A percentile compares a stretch with the other conserved stretches of the same genome.
Evolutionary conservation across 2,329 filamentous ascomycete species (phyloP).

Genomic region (Fusarium buharicum): DNA sequence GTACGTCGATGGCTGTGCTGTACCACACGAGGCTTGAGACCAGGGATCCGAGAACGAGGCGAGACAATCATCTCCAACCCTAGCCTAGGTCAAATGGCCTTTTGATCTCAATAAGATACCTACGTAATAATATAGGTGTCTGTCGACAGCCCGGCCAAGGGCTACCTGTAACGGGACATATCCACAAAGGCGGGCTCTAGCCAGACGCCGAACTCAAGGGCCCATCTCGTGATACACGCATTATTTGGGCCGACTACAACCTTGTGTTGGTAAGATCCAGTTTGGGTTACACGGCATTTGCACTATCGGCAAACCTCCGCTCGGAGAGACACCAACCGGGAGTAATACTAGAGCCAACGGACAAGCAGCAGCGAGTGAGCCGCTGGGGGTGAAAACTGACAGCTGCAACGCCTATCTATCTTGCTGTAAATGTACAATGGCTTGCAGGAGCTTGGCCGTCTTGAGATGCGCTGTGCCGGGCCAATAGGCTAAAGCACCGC

Average conservation of each 20-base stretch:
- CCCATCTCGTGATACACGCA: neutral
- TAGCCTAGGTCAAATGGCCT: neutral
- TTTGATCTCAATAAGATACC: neutral
- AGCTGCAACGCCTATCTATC: neutral
- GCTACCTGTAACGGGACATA: slow-evolving; percentile 7
- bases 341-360: neutral
- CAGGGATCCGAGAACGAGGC: slow-evolving; percentile 21
- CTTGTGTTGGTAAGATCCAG: neutral
- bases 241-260: neutral
- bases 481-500: neutral
- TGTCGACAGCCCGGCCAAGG: slow-evolving; percentile 4
- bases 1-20: slow-evolving; percentile 6
- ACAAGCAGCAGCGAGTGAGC: slow-evolving; percentile 1
- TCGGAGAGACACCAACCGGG: neutral
- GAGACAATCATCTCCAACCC: slow-evolving; percentile 17
- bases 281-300: slow-evolving; percentile 22
- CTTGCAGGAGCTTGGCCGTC: slow-evolving; percentile 17
- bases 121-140: neutral
- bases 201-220: slow-evolving; percentile 4
- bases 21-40: neutral
- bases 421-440: neutral
- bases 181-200: slow-evolving; percentile 7
- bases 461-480: slow-evolving; percentile 17
- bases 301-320: slow-evolving; percentile 23
- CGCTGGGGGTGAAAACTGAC: neutral